These are phyloP conservation scores for Cutaneotrichosporon spelunceum DNA, from an alignment of 1,284 basidiomycete species.

Conservation along the genomic window DNA sequence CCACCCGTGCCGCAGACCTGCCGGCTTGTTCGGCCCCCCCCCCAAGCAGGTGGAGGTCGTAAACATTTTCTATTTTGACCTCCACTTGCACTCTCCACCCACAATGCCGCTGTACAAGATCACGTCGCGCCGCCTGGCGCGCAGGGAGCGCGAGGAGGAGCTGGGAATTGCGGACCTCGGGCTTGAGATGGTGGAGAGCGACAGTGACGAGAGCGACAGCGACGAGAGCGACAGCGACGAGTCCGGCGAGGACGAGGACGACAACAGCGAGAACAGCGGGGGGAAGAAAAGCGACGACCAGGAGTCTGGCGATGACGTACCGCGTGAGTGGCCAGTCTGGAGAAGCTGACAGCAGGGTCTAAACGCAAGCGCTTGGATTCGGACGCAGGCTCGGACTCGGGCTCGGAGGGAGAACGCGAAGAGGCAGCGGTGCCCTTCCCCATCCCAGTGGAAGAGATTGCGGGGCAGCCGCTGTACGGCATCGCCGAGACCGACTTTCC, in stretches of 20 bases:
- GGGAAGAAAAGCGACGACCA: no score
- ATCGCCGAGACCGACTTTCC: constrained; percentile 47
- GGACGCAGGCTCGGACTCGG: no score
- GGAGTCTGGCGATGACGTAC: no score
- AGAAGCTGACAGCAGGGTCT: constrained; percentile 1
- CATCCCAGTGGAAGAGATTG: constrained; percentile 62
- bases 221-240: constrained; percentile 15
- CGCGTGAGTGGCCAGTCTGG: no score
- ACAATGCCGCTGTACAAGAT: constrained; percentile 71
- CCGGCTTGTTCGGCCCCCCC: no score
- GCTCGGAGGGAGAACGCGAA: constrained; percentile 21
- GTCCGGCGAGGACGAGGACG: constrained; percentile 35
- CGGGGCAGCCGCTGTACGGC: constrained; percentile 58
- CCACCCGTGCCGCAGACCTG: no score
- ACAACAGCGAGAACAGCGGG: constrained; percentile 30
- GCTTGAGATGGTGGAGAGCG: constrained; percentile 57
- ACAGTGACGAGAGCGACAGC: constrained; percentile 58
- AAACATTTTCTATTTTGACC: no score
- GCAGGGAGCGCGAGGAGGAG: constrained; percentile 63
- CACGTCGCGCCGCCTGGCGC: constrained; percentile 65
- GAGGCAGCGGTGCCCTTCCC: constrained; percentile 45
- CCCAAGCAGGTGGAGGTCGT: no score
- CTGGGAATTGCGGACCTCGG: constrained; percentile 62
- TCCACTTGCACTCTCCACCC: no score
- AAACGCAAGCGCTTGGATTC: constrained; percentile 10